Evolutionary conservation across 2,329 filamentous ascomycete species (phyloP).

Genomic region (Colletotrichum sp.): DNA sequence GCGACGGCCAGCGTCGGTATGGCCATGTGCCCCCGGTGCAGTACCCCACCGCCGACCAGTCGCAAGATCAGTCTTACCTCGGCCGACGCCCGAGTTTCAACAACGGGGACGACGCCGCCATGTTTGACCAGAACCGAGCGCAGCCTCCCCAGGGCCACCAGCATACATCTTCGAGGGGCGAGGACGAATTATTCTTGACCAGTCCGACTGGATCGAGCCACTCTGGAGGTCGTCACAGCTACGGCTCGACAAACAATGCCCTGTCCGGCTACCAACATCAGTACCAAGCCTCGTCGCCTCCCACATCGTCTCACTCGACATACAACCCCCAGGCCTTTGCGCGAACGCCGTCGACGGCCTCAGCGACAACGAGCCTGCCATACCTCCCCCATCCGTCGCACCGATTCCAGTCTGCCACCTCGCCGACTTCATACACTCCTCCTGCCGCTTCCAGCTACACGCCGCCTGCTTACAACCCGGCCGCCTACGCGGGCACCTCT

Average conservation of each 20-base stretch:
- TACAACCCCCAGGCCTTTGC: slow-evolving; percentile 78
- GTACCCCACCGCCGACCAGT: slow-evolving; percentile 57
- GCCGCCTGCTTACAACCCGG: slow-evolving; percentile 63
- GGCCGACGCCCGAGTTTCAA: slow-evolving; percentile 74
- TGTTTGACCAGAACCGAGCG: slow-evolving; percentile 21
- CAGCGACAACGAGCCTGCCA: slow-evolving; percentile 47
- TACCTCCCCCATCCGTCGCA: slow-evolving; percentile 49
- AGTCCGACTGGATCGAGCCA: slow-evolving; percentile 43
- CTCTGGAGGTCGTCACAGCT: slow-evolving; percentile 33
- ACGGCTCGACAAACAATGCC: slow-evolving; percentile 50
- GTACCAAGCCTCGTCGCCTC: slow-evolving; percentile 50
- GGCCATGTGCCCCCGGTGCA: slow-evolving; percentile 71
- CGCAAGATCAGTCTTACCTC: slow-evolving; percentile 44
- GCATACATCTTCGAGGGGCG: slow-evolving; percentile 34
- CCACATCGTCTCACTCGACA: slow-evolving; percentile 50
- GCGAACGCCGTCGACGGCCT: slow-evolving; percentile 60
- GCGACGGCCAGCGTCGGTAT: slow-evolving; percentile 67
- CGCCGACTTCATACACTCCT: slow-evolving; percentile 42
- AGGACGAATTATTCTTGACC: slow-evolving; percentile 70
- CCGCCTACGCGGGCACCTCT: slow-evolving; percentile 59
- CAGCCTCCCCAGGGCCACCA: slow-evolving; percentile 24
- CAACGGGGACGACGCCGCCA: slow-evolving; percentile 72
- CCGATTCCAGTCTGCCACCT: slow-evolving; percentile 42
- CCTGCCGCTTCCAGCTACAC: slow-evolving; percentile 45
- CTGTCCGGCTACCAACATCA: slow-evolving; percentile 58